These are phyloP conservation scores for Suhomyces coccinellae DNA, from an alignment of 1,139 yeast genomes.

Conservation along the genomic window DNA sequence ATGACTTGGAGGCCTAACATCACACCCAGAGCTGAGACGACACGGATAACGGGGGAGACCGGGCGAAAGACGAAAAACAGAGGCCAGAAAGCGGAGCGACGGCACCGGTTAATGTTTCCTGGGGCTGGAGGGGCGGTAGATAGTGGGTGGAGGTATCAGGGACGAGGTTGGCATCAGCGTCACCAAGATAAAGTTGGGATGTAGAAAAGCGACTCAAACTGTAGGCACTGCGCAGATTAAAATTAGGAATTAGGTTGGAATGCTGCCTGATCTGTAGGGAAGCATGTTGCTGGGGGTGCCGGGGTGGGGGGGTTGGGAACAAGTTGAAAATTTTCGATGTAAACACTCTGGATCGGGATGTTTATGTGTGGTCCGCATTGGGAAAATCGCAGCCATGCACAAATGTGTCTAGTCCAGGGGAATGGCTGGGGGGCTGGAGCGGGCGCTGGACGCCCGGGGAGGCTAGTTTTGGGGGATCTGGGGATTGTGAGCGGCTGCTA, in stretches of 20 bases:
- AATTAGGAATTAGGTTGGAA: not conserved
- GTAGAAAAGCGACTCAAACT: slow-evolving; percentile 5
- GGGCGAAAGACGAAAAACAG: not conserved
- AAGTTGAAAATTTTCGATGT: slow-evolving; percentile 9
- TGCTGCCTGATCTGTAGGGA: slow-evolving; percentile 1
- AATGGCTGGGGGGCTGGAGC: no score
- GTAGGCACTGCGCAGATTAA: not conserved
- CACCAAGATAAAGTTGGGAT: not conserved
- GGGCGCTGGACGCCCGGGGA: no score
- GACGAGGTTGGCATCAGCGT: slow-evolving; percentile 1
- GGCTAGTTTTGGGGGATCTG: no score
- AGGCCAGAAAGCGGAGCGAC: not conserved
- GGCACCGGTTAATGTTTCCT: slow-evolving; percentile 1
- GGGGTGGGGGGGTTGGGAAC: slow-evolving; percentile 2
- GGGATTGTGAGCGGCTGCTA: no score
- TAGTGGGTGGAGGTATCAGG: not conserved
- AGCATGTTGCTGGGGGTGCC: slow-evolving; percentile 2
- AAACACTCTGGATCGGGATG: slow-evolving; percentile 9
- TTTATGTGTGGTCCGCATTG: slow-evolving; percentile 4
- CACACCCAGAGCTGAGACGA: not conserved
- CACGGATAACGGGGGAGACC: not conserved
- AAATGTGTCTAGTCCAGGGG: not conserved
- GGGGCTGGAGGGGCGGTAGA: not conserved
- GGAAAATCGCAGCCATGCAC: slow-evolving; percentile 6
- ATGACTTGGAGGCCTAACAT: slow-evolving; percentile 1